phyloP scores from a whole-genome alignment of 768 basidiomycete genomes.

The Termitomyces sp. region DNA sequence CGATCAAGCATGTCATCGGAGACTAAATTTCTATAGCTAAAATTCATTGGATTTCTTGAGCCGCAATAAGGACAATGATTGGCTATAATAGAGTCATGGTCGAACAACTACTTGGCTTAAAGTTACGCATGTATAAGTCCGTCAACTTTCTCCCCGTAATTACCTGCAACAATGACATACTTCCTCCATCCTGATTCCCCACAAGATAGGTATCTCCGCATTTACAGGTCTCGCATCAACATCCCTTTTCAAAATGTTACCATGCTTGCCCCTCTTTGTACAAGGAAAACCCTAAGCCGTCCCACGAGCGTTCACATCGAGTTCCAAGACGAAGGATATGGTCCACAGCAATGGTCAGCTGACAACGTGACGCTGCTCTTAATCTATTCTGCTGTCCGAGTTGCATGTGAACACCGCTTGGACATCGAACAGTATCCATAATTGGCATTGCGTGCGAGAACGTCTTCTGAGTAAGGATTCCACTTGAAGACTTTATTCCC shows the following conservation, averaged over 20 bases:
- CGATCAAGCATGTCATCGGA: not conserved
- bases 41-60: not conserved
- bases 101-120: constrained; percentile 15
- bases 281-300: constrained; percentile 13
- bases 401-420: constrained; percentile 5
- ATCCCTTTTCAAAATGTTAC: constrained; percentile 9
- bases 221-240: constrained; percentile 18
- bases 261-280: constrained; percentile 11
- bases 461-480: constrained; percentile 13
- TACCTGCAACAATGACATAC: too few species aligned
- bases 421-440: constrained; percentile 9
- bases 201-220: constrained; percentile 15
- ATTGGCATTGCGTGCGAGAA: constrained; percentile 19
- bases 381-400: constrained; percentile 17
- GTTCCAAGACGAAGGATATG: constrained; percentile 12
- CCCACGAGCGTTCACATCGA: constrained; percentile 17
- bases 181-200: constrained; percentile 17
- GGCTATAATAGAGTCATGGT: not conserved
- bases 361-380: constrained; percentile 14
- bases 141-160: constrained; percentile 15
- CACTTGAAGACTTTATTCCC: constrained; percentile 11
- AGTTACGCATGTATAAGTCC: constrained; percentile 12
- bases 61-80: not conserved
- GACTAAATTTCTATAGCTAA: too few species aligned
- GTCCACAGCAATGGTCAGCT: too few species aligned